Evolutionary conservation across 23 red algal species (phyloP), one percentile per base, ranked within the genome.

Genomic region (Gracilariopsis chorda): DNA sequence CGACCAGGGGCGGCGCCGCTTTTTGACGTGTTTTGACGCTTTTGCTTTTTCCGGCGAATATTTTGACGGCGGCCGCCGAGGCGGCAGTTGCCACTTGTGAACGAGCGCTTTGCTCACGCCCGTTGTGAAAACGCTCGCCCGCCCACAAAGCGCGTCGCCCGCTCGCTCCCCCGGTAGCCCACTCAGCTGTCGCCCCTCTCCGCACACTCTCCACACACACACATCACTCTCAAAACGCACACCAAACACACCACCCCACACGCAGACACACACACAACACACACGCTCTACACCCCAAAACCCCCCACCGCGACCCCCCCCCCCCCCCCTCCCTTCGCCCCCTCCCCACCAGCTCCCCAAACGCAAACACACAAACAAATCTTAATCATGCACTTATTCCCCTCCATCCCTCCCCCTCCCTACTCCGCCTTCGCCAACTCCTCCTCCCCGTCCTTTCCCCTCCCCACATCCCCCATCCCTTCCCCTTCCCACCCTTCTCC

Each of bases 51-150:
- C 17, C 23, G 0, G 30, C n/a, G 63, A 10, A 37, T 37, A 51
- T 17, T 12, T 10, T 17, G 48, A 10, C 11, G 11, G 14, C 33
- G 60, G 12, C 6, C 30, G 30, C 30, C 63, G 63, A 33, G 34
- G 14, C 2, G 63, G n/a, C n/a, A n/a, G n/a, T n/a, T 37, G 63
- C 63, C 63, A 70, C 63, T 70, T 70, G 63, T 70, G 63, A 40
- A 70, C 63, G 1, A 17, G 30, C 60, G 60, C 60, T 35, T 65
- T 17, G 5, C 60, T 4, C 55, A 59, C 55, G 55, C 55, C 12
- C 20, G 20, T 5, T 24, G 52, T 24, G 12, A 19, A 24, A 19
- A 14, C 52, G 52, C 52, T 19, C 52, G 52, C 52, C 20, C 52
- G 12, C 52, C 4, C 52, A 58, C 12, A 24, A 19, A 19, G 55